Conservation (phyloP, 2,329 filamentous ascomycete genomes). For the Aureobasidium sp. region DNA sequence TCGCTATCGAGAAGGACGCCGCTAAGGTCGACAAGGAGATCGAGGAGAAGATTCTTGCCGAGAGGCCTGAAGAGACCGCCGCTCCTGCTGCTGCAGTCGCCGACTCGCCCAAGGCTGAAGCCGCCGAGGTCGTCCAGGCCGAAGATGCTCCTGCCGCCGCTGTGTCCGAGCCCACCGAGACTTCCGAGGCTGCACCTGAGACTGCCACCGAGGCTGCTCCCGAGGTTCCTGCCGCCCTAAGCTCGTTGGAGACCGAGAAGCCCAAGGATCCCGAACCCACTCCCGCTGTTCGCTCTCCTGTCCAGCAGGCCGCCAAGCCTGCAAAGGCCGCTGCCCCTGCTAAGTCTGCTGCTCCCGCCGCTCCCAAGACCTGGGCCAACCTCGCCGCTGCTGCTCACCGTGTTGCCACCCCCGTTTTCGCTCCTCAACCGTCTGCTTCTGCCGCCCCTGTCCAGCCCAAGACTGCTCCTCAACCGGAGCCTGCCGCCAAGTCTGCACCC, state of each 20-base stretch:
- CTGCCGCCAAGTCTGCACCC: slow-evolving; percentile 27
- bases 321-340: slow-evolving; percentile 47
- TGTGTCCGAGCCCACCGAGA: slow-evolving; percentile 21
- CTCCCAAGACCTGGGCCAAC: slow-evolving; percentile 65
- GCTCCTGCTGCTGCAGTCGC: slow-evolving; percentile 30
- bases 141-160: slow-evolving; percentile 33
- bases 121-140: slow-evolving; percentile 28
- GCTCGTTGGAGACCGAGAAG: slow-evolving; percentile 44
- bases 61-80: slow-evolving; percentile 23
- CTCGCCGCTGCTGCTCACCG: slow-evolving; percentile 50
- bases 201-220: slow-evolving; percentile 25
- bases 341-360: slow-evolving; percentile 48
- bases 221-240: slow-evolving; percentile 27
- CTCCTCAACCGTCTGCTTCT: slow-evolving; percentile 21
- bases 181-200: slow-evolving; percentile 27
- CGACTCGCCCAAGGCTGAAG: slow-evolving; percentile 31
- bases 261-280: slow-evolving; percentile 58
- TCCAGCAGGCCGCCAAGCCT: slow-evolving; percentile 42
- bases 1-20: slow-evolving; percentile 38
- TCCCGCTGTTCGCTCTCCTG: slow-evolving; percentile 37
- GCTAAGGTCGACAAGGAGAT: slow-evolving; percentile 64
- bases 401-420: slow-evolving; percentile 36
- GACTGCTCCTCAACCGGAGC: slow-evolving; percentile 20
- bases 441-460: slow-evolving; percentile 28
- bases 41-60: slow-evolving; percentile 50